phyloP scores from a whole-genome alignment of 139 green algal species.

The Tetradesmus lagerheimii region DNA sequence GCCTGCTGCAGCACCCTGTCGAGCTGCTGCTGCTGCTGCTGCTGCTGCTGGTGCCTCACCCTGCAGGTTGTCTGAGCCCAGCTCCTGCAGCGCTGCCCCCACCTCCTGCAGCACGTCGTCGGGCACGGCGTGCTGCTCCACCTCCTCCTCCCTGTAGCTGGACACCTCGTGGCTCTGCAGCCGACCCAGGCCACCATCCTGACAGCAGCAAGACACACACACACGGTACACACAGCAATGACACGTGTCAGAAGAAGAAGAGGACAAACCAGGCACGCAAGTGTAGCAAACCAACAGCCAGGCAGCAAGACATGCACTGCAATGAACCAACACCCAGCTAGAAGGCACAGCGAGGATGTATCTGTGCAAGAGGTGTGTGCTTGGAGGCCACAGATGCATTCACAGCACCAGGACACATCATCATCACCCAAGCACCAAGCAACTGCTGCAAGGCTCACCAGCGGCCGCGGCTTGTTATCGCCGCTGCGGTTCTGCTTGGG shows the following conservation, averaged over 20 bases:
- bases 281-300: no score
- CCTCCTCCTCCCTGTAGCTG: conserved; percentile 39
- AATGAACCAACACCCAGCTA: no score
- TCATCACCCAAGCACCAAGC: not conserved
- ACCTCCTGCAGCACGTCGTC: conserved; percentile 40
- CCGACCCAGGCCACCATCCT: conserved; percentile 27
- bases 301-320: not conserved
- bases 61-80: conserved; percentile 25
- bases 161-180: conserved; percentile 42
- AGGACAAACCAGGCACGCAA: no score
- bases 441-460: not conserved
- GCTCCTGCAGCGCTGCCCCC: conserved; percentile 16
- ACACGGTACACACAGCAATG: not conserved
- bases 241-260: no score
- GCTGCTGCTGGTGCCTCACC: not conserved
- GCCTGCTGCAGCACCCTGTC: not conserved
- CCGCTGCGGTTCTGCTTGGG: conserved; percentile 23
- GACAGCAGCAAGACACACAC: not conserved
- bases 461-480: not conserved
- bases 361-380: no score
- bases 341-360: not conserved
- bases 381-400: not conserved
- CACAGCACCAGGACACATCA: not conserved
- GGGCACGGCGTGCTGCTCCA: conserved; percentile 3
- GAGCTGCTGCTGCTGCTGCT: not conserved